These are phyloP conservation scores for Coemansia sp. DNA, from an alignment of 192 early-diverging fungal genomes.

Conservation along the genomic window DNA sequence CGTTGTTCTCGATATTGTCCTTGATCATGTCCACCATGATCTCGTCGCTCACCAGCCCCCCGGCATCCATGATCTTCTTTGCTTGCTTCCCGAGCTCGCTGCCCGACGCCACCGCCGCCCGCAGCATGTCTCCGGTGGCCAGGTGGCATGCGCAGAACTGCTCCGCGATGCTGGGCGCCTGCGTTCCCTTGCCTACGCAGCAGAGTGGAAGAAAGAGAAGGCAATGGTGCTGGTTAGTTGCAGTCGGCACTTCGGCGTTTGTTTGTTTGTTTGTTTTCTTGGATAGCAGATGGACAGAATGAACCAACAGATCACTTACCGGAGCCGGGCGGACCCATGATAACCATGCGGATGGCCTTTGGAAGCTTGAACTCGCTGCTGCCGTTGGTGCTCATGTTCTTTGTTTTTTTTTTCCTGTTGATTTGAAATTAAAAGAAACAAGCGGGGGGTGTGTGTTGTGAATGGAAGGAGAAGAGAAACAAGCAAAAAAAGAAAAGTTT, in stretches of 20 bases:
- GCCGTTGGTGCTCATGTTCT: slow-evolving; percentile 13
- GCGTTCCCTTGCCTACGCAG: slow-evolving; percentile 80
- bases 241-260: slow-evolving; percentile 1
- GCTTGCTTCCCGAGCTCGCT: slow-evolving; percentile 92
- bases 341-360: slow-evolving; percentile 67
- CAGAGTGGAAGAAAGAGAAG: not conserved
- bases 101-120: slow-evolving; percentile 91
- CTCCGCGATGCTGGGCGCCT: slow-evolving; percentile 96
- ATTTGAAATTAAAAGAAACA: slow-evolving; percentile 8
- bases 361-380: slow-evolving; percentile 49
- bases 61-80: slow-evolving; percentile 99
- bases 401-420: not conserved
- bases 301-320: slow-evolving; percentile 54
- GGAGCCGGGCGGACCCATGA: slow-evolving; percentile 92
- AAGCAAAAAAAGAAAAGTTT: slow-evolving; percentile 7
- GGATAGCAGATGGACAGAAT: too few species aligned
- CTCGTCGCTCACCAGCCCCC: slow-evolving; percentile 96
- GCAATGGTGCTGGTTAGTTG: too few species aligned
- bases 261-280: not conserved
- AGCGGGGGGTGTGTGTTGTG: not conserved
- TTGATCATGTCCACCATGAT: slow-evolving; percentile 97
- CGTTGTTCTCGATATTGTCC: slow-evolving; percentile 93
- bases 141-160: slow-evolving; percentile 96
- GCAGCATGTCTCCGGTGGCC: slow-evolving; percentile 99
- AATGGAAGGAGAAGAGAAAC: not conserved